A percentile compares a stretch with the other conserved stretches of the same genome.
Conservation (phyloP, 768 basidiomycete genomes). For the Leucosporidium scottii region DNA sequence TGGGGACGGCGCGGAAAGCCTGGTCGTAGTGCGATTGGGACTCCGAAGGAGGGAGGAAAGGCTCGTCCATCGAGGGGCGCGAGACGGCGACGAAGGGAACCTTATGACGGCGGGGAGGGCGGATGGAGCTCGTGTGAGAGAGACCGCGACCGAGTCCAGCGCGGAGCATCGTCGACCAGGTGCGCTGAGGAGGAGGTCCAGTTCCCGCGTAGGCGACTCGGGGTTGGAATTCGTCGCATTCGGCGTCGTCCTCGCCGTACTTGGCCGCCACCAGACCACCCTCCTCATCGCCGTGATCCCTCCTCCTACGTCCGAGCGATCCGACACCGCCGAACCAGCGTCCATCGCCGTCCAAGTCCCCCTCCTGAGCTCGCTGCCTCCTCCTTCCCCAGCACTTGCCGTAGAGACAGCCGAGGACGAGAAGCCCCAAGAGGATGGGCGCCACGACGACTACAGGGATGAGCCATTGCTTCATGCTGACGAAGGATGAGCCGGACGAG, state of each 20-base stretch:
- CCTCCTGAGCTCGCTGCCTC: neutral
- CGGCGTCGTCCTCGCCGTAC: slow-evolving; percentile 1
- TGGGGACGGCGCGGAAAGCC: too few species aligned
- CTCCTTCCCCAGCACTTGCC: slow-evolving; percentile 24
- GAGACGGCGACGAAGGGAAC: slow-evolving; percentile 21
- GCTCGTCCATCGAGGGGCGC: slow-evolving; percentile 20
- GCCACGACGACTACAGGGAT: slow-evolving; percentile 26
- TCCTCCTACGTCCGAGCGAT: neutral
- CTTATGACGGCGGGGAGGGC: neutral
- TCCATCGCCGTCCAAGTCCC: neutral
- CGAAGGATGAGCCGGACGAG: neutral
- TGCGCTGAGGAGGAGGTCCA: neutral
- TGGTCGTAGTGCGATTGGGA: too few species aligned
- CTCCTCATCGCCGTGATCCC: slow-evolving; percentile 3
- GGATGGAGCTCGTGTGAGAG: too few species aligned
- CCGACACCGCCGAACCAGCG: neutral
- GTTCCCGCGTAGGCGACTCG: neutral
- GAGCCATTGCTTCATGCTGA: slow-evolving; percentile 25
- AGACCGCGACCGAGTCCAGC: neutral
- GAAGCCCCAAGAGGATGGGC: slow-evolving; percentile 16
- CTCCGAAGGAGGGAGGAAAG: slow-evolving; percentile 17
- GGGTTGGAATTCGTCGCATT: neutral
- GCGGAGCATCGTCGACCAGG: neutral
- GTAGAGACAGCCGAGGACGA: slow-evolving; percentile 17
- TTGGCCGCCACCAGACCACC: slow-evolving; percentile 13